These are phyloP conservation scores for Sugiyamaella americana DNA, from an alignment of 805 yeast genomes.

Conservation along the genomic window DNA sequence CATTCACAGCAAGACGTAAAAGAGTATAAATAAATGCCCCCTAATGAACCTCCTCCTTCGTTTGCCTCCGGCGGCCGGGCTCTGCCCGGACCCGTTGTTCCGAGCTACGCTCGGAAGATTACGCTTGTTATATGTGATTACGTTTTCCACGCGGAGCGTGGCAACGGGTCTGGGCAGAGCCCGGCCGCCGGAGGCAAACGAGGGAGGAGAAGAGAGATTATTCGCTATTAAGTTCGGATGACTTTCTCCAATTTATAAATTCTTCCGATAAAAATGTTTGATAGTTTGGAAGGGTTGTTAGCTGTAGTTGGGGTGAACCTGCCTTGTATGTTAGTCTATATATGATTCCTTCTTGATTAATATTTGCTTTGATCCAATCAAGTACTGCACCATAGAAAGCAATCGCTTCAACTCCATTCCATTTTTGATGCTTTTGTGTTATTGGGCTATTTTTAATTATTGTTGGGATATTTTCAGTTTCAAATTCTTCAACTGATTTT, in stretches of 20 bases:
- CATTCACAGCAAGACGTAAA: too few species aligned
- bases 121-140: background rate
- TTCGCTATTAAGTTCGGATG: too few species aligned
- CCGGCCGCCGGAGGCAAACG: background rate
- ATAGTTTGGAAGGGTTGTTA: slow-evolving; percentile 23
- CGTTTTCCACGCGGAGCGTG: background rate
- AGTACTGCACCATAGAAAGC: slow-evolving; percentile 82
- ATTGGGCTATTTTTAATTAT: slow-evolving; percentile 22
- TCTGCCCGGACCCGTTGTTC: too few species aligned
- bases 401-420: slow-evolving; percentile 71
- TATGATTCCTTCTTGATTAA: slow-evolving; percentile 4
- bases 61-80: background rate
- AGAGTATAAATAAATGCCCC: too few species aligned
- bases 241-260: slow-evolving; percentile 58
- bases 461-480: slow-evolving; percentile 70
- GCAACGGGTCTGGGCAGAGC: background rate
- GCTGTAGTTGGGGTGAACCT: slow-evolving; percentile 21
- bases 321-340: slow-evolving; percentile 55
- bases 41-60: background rate
- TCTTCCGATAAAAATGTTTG: slow-evolving; percentile 40
- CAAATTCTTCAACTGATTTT: slow-evolving; percentile 63
- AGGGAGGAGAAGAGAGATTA: too few species aligned
- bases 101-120: background rate
- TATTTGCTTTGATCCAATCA: slow-evolving; percentile 55
- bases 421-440: slow-evolving; percentile 23